Base-by-base conservation (phyloP, 2,329 filamentous ascomycete species). In the Colletotrichum melonis region DNA sequence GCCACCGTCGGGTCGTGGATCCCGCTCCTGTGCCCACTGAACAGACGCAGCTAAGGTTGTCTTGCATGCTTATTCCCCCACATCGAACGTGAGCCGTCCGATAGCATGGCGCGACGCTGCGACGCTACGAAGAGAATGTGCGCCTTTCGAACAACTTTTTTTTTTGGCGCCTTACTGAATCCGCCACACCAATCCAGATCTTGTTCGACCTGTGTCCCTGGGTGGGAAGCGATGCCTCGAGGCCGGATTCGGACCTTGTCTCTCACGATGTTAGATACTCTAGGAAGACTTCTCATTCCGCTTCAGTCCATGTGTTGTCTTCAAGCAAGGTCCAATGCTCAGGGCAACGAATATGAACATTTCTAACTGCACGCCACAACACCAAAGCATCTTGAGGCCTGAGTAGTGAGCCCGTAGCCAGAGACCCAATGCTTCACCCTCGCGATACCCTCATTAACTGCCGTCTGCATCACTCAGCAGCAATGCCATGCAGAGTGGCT, bases 41-140 rank as follows among this genome's bases (percentile, higher is more conserved):
- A 30, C 57, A 69, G 70, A 63, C 55, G 70, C 59, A 70, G 32
- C 70, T 57, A 70, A 65, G 57, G 32, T 62, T 67, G 62, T 72
- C 58, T 58, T 72, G 62, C 72, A 67, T 72, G 72, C 42, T 72
- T 67, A 63, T 63, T 63, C 56, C 72, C 63, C 72, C 63, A 63
- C 68, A 67, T 63, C 72, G 16, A 52, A 32, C 28, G 32, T 16
- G 30, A 64, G 56, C 60, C 59, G 30, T 26, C 59, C 66, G 59
- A 16, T 32, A 60, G 14, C 59, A 26, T 66, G 67, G 24, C 62
- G 26, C 24, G 26, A 28, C 56, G 38, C 9, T 8, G 28, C 59
- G 1, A 49, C 26, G 26, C 26, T 26, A 26, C 26, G 26, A 26
- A 52, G 12, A 49, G 28, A n/a, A 64, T 24, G 62, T n/a, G 42